Conservation (phyloP, 2,329 filamentous ascomycete species). For the Akanthomyces dipterigenus region DNA sequence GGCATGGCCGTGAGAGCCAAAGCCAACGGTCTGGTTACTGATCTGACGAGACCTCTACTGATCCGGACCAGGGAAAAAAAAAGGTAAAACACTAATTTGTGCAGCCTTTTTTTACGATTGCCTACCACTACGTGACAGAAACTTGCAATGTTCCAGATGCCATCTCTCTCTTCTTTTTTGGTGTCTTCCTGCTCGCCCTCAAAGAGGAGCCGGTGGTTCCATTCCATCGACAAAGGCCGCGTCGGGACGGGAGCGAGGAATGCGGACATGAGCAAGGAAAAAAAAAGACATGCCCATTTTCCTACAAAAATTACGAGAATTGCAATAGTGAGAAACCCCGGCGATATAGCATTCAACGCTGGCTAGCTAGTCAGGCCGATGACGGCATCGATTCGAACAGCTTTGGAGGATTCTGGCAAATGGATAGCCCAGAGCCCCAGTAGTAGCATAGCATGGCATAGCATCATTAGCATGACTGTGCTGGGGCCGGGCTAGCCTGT, state of each 20-base stretch:
- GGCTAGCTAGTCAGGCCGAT: not conserved
- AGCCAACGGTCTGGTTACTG: not conserved
- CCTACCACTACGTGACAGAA: not conserved
- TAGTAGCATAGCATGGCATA: too few relatives aligned
- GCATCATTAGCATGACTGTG: not conserved
- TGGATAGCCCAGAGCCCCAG: too few relatives aligned
- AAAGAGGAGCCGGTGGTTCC: not conserved
- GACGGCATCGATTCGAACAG: not conserved
- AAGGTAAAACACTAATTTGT: slow-evolving; percentile 2
- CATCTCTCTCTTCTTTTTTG: not conserved
- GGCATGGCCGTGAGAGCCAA: not conserved
- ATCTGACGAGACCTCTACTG: not conserved
- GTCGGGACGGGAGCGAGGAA: not conserved
- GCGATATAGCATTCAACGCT: too few relatives aligned
- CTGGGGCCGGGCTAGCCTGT: not conserved
- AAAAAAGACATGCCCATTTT: too few relatives aligned
- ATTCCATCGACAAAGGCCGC: not conserved
- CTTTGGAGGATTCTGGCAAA: not conserved
- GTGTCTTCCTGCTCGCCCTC: not conserved
- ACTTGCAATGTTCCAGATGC: not conserved
- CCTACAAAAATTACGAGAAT: too few relatives aligned
- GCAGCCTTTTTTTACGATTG: not conserved
- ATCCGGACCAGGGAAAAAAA: not conserved
- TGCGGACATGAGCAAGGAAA: not conserved
- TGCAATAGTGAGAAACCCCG: too few relatives aligned